Evolutionary conservation across 2,329 filamentous ascomycete genomes (phyloP), one percentile per base, ranked within the genome.

Genomic region (Chaetomium strumarium): DNA sequence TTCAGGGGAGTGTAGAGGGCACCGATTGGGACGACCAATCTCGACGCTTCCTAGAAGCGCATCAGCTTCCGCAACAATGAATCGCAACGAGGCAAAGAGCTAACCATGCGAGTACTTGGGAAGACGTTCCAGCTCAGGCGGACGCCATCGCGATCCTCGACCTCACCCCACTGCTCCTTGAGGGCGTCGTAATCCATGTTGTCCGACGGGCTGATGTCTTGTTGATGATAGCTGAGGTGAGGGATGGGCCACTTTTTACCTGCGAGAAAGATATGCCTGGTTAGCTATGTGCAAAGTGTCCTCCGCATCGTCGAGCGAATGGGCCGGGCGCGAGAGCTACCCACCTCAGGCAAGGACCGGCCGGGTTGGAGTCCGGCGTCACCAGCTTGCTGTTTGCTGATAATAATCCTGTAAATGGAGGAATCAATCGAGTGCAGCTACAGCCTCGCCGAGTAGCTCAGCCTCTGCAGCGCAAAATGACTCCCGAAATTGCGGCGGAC

Each of bases 91-190:
- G 46, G 39, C 40, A 34, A 51, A 51, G 56, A 52, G 73, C 80
- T 63, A 64, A 90, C 91, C 90, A 99, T 96, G 69, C 93, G 90
- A 66, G 92, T 92, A 76, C 91, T 96, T 46, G 93, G 93, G 67
- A 99, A 95, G 56, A 95, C 95, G 70, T 99, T 99, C 93, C 93
- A 99, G 73, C 92, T 96, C 61, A 99, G 79, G 58, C 93, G 85
- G 66, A 97, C 83, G 56, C 93, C 93, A 83, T 99, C 93, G 63
- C 89, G 85, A 67, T 99, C 93, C 76, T 99, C 93, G 54, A 95
- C 85, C 70, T 96, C 90, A 66, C 86, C 90, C 91, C 91, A 96
- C 75, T 92, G 87, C 73, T 96, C 91, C 75, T 96, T 96, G 62
- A 95, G 75, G 62, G 84, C 80, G 71, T 96, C 91, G 78, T 90